Evolutionary conservation across 2,329 filamentous ascomycete species (phyloP).

Genomic region (Cladosporium sp.): DNA sequence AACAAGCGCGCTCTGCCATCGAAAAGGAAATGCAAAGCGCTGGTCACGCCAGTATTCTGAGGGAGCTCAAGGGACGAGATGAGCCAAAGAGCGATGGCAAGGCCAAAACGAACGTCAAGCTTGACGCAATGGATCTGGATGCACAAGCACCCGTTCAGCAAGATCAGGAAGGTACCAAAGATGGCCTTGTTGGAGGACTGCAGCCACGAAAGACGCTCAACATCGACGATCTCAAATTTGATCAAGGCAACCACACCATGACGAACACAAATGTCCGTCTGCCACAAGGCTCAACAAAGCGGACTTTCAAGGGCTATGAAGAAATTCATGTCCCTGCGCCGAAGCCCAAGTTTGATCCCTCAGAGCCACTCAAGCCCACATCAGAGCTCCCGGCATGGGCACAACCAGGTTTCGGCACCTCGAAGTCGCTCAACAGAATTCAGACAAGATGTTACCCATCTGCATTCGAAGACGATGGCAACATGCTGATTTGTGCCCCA

Average conservation of each 20-base stretch:
- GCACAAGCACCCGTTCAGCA: slow-evolving; percentile 47
- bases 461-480: slow-evolving; percentile 91
- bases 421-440: slow-evolving; percentile 89
- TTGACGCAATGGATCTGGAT: slow-evolving; percentile 78
- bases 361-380: slow-evolving; percentile 77
- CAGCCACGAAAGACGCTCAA: slow-evolving; percentile 88
- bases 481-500: slow-evolving; percentile 96
- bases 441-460: slow-evolving; percentile 91
- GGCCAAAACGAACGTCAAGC: slow-evolving; percentile 73
- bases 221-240: slow-evolving; percentile 92
- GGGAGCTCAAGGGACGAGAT: slow-evolving; percentile 78
- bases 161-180: slow-evolving; percentile 62
- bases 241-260: slow-evolving; percentile 98
- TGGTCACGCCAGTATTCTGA: slow-evolving; percentile 81
- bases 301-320: slow-evolving; percentile 96
- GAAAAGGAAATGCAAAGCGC: slow-evolving; percentile 91
- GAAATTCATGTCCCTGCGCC: slow-evolving; percentile 96
- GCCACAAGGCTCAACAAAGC: slow-evolving; percentile 91
- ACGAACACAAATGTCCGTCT: slow-evolving; percentile 96
- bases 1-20: slow-evolving; percentile 69
- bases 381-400: slow-evolving; percentile 93
- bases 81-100: slow-evolving; percentile 60
- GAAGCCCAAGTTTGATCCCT: slow-evolving; percentile 79
- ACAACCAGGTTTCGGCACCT: slow-evolving; percentile 77
- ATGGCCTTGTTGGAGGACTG: slow-evolving; percentile 75